These are phyloP conservation scores for Cutaneotrichosporon dermatis DNA, from an alignment of 1,284 basidiomycete species.

Conservation along the genomic window DNA sequence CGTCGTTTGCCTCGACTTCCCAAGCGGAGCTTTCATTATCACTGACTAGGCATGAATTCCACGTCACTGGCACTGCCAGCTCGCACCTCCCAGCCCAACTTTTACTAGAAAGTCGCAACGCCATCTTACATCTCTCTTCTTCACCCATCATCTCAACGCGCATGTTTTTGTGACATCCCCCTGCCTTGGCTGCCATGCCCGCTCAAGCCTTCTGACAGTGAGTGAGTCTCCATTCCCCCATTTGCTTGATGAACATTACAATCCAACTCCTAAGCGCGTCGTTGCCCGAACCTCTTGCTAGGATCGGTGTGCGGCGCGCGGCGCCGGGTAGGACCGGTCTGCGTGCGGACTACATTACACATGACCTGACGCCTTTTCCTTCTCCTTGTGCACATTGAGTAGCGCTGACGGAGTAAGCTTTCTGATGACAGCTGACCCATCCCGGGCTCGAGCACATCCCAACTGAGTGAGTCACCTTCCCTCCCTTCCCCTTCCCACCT, in stretches of 20 bases:
- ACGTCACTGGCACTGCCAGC: no score
- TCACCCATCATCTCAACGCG: background rate
- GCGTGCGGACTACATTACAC: slow-evolving; percentile 43
- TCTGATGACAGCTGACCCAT: background rate
- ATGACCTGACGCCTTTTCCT: slow-evolving; percentile 37
- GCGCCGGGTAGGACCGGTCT: slow-evolving; percentile 40
- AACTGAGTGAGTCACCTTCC: slow-evolving; percentile 22
- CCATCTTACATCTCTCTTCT: background rate
- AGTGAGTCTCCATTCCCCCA: slow-evolving; percentile 9
- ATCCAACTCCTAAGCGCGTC: slow-evolving; percentile 41
- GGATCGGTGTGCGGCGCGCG: slow-evolving; percentile 23
- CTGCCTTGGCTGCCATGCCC: no score
- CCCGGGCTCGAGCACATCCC: no score
- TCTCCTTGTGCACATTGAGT: background rate
- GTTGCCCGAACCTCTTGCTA: slow-evolving; percentile 29
- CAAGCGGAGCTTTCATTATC: no score
- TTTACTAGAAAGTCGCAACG: no score
- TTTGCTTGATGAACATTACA: slow-evolving; percentile 38
- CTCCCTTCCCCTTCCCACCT: background rate
- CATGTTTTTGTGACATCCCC: no score
- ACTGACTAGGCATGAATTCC: no score
- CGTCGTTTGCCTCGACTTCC: no score
- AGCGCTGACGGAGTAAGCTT: slow-evolving; percentile 8
- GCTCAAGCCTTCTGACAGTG: background rate
- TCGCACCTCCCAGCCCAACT: no score